These are phyloP conservation scores for Globisporangium yorkense DNA, from an alignment of 352 stramenopile genomes.

Conservation along the genomic window DNA sequence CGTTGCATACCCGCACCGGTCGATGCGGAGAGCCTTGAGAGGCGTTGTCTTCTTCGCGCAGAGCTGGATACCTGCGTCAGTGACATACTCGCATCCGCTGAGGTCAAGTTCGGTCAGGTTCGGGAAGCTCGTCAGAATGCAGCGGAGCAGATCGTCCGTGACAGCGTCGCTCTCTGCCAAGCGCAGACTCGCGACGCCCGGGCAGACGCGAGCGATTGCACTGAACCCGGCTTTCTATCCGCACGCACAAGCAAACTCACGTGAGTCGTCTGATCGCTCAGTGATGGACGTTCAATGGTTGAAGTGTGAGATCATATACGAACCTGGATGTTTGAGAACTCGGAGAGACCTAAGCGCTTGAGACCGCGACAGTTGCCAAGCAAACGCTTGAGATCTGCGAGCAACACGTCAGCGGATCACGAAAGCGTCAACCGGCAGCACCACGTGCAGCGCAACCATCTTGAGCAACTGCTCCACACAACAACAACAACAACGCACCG, in stretches of 20 bases:
- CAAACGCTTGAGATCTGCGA: slow-evolving; percentile 30
- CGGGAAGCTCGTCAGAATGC: slow-evolving; percentile 27
- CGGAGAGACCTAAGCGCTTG: slow-evolving; percentile 28
- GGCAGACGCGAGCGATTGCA: slow-evolving; percentile 20
- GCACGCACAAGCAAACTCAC: background rate
- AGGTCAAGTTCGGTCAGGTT: slow-evolving; percentile 39
- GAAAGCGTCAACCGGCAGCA: background rate
- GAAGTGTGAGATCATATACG: slow-evolving; percentile 7
- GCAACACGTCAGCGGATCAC: background rate
- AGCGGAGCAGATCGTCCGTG: slow-evolving; percentile 46
- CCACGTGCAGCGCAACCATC: too few species aligned
- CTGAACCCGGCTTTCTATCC: slow-evolving; percentile 45
- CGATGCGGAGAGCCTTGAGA: slow-evolving; percentile 37
- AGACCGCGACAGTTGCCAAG: slow-evolving; percentile 34
- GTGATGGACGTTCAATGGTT: background rate
- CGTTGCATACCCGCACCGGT: slow-evolving; percentile 36
- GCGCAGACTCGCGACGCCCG: slow-evolving; percentile 24
- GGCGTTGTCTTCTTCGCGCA: slow-evolving; percentile 31
- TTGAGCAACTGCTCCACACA: background rate
- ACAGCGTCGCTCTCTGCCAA: slow-evolving; percentile 39
- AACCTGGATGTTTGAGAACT: slow-evolving; percentile 32
- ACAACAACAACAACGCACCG: slow-evolving; percentile 19
- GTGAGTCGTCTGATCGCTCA: background rate
- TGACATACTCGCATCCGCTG: slow-evolving; percentile 44
- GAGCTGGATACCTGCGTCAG: slow-evolving; percentile 34